Base-by-base conservation (phyloP, 225 moss, liverwort and hornwort species). In the Lunularia cruciata region DNA sequence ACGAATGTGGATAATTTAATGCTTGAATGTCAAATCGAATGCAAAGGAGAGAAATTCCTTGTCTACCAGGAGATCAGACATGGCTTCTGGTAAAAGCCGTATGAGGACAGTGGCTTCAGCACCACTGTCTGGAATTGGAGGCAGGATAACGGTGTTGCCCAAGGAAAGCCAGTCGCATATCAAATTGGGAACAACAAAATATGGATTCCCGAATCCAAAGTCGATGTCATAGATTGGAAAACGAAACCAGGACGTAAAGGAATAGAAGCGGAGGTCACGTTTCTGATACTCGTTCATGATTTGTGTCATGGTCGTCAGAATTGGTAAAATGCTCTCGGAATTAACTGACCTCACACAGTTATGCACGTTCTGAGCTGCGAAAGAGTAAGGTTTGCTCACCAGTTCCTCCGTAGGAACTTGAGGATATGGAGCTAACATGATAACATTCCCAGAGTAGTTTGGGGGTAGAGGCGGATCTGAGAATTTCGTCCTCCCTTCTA, bases 121-220 rank as follows among this genome's bases (percentile, higher is more conserved):
- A 3, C 25, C 13, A 0, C 33, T 48, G 47, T 51, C 46, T n/a
- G 72, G 72, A 51, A 45, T 51, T 18, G 72, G 48, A 72, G 72
- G 72, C 16, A 62, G 72, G 39, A 72, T 52, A 3, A 72, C 25
- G 4, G 49, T 61, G 5, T 49, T n/a, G 12, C 72, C 72, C 47
- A 60, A 4, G 10, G 72, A 51, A 19, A 72, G 37, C 26, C 45
- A 61, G 11, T 62, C 46, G 35, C 62, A 47, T 0, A 60, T 25
- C 5, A 72, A 22, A 39, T 72, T 72, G 1, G 18, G 49, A 19
- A 34, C 46, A 15, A 51, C 72, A 23, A 60, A 62, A 40, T 47
- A 60, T n/a, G 72, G 72, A 8, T 33, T 28, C 32, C 72, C 62
- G 8, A 51, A 60, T 61, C 72, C 72, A 28, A 72, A 72, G 38